These are phyloP conservation scores for Ulvella scutata DNA, from an alignment of 139 green algal species.

Conservation along the genomic window DNA sequence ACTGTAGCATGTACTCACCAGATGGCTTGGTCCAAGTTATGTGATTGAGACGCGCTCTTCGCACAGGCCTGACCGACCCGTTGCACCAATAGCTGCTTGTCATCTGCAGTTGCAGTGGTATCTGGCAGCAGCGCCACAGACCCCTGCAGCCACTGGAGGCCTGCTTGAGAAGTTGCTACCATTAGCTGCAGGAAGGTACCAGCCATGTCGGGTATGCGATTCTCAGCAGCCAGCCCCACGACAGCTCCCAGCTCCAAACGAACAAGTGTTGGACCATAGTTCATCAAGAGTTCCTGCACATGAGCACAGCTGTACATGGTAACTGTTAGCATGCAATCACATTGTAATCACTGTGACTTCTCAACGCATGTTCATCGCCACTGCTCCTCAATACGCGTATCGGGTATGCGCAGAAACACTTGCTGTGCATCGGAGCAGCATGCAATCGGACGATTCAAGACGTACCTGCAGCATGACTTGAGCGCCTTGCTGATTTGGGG, in stretches of 20 bases:
- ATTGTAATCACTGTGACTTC: too few species aligned
- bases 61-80: neutral
- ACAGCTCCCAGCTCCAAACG: neutral
- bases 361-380: too few species aligned
- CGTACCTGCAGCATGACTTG: neutral
- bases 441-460: too few species aligned
- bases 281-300: neutral
- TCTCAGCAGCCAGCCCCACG: neutral
- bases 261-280: neutral
- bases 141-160: neutral
- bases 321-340: too few species aligned
- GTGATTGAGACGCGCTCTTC: neutral
- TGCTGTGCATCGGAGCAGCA: too few species aligned
- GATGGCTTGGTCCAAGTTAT: neutral
- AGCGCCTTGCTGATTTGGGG: neutral
- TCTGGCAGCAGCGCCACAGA: neutral
- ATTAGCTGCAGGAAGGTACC: neutral
- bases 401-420: too few species aligned
- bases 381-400: too few species aligned
- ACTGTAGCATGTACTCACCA: too few species aligned
- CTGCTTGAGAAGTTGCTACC: neutral
- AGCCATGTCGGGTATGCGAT: neutral
- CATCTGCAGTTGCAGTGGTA: neutral
- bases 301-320: too few species aligned
- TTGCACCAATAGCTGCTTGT: neutral